Conservation (phyloP, 2,329 filamentous ascomycete genomes). For the Venturia pyrina region DNA sequence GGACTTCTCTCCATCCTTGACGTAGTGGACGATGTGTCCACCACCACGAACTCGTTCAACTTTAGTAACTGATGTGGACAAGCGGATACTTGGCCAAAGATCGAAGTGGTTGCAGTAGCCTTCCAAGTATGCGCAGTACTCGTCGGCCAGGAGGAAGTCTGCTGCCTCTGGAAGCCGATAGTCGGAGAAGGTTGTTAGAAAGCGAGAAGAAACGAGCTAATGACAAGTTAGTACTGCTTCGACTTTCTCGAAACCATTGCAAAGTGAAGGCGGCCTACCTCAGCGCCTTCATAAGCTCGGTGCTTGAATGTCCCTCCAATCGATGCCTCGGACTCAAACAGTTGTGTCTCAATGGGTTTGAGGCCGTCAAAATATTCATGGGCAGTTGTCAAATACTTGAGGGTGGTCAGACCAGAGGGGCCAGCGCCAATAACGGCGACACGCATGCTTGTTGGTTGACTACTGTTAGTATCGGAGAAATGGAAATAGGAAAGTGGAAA, state of each 20-base stretch:
- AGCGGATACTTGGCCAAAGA: slow-evolving; percentile 29
- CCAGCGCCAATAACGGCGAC: slow-evolving; percentile 37
- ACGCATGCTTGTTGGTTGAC: slow-evolving; percentile 15
- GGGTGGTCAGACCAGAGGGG: slow-evolving; percentile 32
- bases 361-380: slow-evolving; percentile 28
- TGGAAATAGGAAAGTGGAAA: not conserved
- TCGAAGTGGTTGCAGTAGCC: slow-evolving; percentile 31
- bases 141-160: slow-evolving; percentile 34
- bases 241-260: not conserved
- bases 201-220: slow-evolving; percentile 10
- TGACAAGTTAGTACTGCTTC: not conserved
- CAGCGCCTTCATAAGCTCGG: slow-evolving; percentile 8
- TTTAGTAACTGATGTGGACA: slow-evolving; percentile 22
- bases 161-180: slow-evolving; percentile 8
- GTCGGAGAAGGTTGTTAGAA: slow-evolving; percentile 12
- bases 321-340: slow-evolving; percentile 8
- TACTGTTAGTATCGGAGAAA: not conserved
- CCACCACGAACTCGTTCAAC: slow-evolving; percentile 1
- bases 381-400: slow-evolving; percentile 31
- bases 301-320: slow-evolving; percentile 9
- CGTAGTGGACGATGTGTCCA: slow-evolving; percentile 9
- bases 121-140: slow-evolving; percentile 36
- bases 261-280: not conserved
- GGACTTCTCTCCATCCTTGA: not conserved
- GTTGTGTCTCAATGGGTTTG: slow-evolving; percentile 13